Evolutionary conservation across 306 rosid genomes (phyloP).

Genomic region (Sesbania bispinosa): DNA sequence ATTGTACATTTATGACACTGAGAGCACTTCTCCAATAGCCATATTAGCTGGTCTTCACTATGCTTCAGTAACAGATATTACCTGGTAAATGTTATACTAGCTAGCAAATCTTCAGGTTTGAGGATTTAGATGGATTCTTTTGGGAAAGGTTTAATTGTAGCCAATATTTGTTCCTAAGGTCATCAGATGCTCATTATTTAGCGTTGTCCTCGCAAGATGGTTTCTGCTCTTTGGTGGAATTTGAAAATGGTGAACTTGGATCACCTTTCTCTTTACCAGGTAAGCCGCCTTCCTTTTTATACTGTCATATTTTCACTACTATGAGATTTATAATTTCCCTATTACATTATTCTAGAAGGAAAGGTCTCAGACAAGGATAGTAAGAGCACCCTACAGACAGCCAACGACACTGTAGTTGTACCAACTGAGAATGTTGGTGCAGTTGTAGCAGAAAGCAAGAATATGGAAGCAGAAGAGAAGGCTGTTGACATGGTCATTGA

Average conservation of each 20-base stretch:
- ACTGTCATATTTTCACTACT: neutral
- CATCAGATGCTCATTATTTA: constrained; percentile 72
- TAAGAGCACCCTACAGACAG: constrained; percentile 27
- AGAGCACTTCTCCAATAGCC: constrained; percentile 73
- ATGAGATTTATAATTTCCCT: neutral
- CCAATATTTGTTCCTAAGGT: constrained; percentile 53
- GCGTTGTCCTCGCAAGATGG: constrained; percentile 96
- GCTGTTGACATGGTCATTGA: constrained; percentile 31
- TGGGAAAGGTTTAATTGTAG: constrained; percentile 21
- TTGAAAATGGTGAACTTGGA: constrained; percentile 81
- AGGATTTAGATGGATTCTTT: neutral
- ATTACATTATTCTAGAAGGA: constrained; percentile 37
- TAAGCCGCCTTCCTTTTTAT: constrained; percentile 20
- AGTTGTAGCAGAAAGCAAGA: constrained; percentile 8
- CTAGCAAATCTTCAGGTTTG: constrained; percentile 23
- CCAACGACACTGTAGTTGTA: constrained; percentile 20
- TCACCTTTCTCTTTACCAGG: constrained; percentile 52
- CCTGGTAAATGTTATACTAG: constrained; percentile 59
- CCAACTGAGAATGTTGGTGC: constrained; percentile 6
- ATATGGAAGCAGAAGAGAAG: constrained; percentile 30
- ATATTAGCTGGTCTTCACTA: constrained; percentile 87
- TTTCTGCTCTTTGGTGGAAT: constrained; percentile 82
- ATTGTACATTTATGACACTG: constrained; percentile 76
- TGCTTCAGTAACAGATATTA: constrained; percentile 84
- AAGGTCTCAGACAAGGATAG: constrained; percentile 26